Conservation (phyloP, 2,329 filamentous ascomycete genomes). For the Cytospora schulzeri region DNA sequence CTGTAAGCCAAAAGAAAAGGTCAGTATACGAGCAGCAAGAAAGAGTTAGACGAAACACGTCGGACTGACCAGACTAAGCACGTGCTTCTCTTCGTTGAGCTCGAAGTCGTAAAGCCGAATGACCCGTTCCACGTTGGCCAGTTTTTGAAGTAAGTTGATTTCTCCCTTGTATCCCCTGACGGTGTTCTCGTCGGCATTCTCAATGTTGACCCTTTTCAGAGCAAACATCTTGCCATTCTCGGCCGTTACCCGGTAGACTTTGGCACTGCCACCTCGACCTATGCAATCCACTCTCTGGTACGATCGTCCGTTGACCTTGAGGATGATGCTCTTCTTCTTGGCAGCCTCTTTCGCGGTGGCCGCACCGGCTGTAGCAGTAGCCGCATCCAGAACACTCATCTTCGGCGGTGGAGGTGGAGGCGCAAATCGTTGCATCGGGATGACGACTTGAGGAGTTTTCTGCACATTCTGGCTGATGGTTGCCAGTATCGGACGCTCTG, state of each 20-base stretch:
- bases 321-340: conserved; percentile 76
- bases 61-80: conserved; percentile 74
- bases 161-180: conserved; percentile 91
- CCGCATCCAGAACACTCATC: conserved; percentile 94
- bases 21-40: conserved; percentile 11
- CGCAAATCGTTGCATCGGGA: conserved; percentile 57
- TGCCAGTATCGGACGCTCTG: conserved; percentile 59
- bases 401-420: conserved; percentile 84
- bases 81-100: conserved; percentile 87
- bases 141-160: conserved; percentile 83
- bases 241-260: conserved; percentile 94
- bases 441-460: conserved; percentile 56
- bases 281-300: conserved; percentile 91
- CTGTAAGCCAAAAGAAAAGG: conserved; percentile 43
- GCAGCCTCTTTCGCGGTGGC: conserved; percentile 68
- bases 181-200: conserved; percentile 82
- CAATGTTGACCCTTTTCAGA: conserved; percentile 87
- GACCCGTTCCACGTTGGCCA: conserved; percentile 84
- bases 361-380: conserved; percentile 80
- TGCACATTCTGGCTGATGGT: conserved; percentile 53
- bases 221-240: conserved; percentile 97
- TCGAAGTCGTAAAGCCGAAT: conserved; percentile 91
- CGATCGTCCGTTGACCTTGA: conserved; percentile 86
- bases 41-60: background rate
- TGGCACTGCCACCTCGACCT: conserved; percentile 88